Evolutionary conservation across 2,329 filamentous ascomycete species (phyloP), one percentile per base, ranked within the genome.

Genomic region (Cryphonectria radicalis): DNA sequence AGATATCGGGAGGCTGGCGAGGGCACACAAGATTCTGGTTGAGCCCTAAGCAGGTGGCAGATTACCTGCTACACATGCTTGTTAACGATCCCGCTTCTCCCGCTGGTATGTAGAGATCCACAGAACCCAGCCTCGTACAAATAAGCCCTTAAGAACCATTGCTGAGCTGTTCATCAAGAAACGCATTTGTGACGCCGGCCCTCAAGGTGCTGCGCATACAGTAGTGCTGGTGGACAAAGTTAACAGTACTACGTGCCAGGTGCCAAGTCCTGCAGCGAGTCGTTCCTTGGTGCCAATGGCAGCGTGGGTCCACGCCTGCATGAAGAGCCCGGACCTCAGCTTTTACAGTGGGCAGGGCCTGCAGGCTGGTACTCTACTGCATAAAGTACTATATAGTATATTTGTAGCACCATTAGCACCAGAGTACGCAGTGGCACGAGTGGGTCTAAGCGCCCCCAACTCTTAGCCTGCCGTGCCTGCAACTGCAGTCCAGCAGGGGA

Each of bases 261-360:
- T 37, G 59, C 19, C 32, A 63, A 35, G 13, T 35, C 57, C 35
- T 5, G 37, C 22, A 42, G 35, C 22, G 13, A 40, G 62, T 43
- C 42, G 62, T 32, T 43, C 42, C 40, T 32, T 40, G 60, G 35
- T 63, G 35, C 60, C 60, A 25, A 25, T n/a, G 60, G 22, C n/a
- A 42, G 35, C 60, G 37, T 37, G 60, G 60, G 60, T 63, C 11
- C 3, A n/a, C 22, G 60, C 60, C 60, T 43, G 60, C 35, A n/a
- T 25, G 37, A 40, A 22, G 62, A 19, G 35, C 40, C 37, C 42
- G 37, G 62, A 43, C 62, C 62, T 37, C 62, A 63, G 62, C 62
- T 32, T 59, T 17, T 59, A 32, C 55, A 32, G 55, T 59, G 19
- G 35, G 25, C 32, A 42, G 35, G 60, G 35, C 60, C 37, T 35